Base-by-base conservation (phyloP, 768 basidiomycete genomes). In the Lactarius sp. region DNA sequence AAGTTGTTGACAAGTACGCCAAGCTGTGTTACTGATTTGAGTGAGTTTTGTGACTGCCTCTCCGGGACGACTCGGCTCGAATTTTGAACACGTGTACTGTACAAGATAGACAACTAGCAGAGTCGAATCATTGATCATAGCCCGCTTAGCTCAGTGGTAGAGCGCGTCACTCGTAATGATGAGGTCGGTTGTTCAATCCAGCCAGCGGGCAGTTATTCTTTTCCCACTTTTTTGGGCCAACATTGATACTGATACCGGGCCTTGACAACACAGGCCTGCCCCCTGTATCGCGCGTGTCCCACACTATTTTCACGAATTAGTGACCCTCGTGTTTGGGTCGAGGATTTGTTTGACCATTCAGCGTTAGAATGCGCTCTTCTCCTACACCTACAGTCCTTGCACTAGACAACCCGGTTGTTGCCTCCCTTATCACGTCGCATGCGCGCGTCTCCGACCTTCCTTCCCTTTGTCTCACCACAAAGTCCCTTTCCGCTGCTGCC, bases 401-500 rank as follows among this genome's bases (percentile, higher is more conserved):
- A 39, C 59, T 52, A 60, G 61, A 82, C 33, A 76, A 81, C 10
- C 76, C 76, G n/a, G 80, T 80, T 69, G 69, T 84, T 16, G 78
- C 72, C 60, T 67, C 69, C 46, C 73, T 73, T 16, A 77, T 85
- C 62, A 77, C 77, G 9, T 73, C 73, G 34, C 76, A 76, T 66
- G 65, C 73, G 7, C 65, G 70, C 22, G 65, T 70, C 51, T 70
- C 70, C 6, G 80, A 83, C 62, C 76, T 84, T 31, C 61, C 72
- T 0, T 70, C 77, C 10, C 76, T 85, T 51, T 78, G 78, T 67
- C 72, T 75, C 53, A 77, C 79, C 7, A 81, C 72, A 70, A 83
- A 78, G 71, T 68, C 76, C 10, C 72, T 85, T 56, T 81, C 81
- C 62, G 74, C 71, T 56, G 77, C 77, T 56, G 81, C 83, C 39